phyloP scores from a whole-genome alignment of 331 rosid species.

The Arachis monticola region DNA sequence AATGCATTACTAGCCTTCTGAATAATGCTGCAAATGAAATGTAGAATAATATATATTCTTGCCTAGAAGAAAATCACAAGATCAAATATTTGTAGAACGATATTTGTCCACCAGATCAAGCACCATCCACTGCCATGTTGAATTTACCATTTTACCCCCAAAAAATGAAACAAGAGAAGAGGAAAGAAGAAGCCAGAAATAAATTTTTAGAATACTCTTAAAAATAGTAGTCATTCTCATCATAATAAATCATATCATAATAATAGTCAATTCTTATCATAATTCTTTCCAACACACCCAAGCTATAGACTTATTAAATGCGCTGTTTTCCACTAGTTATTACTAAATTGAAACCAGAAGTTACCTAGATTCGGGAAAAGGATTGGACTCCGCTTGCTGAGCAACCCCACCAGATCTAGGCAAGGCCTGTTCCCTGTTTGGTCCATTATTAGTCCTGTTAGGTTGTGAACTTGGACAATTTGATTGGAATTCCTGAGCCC shows the following conservation, averaged over 20 bases:
- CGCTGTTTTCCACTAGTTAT: conserved; percentile 6
- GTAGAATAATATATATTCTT: conserved; percentile 35
- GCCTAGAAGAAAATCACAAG: conserved; percentile 1
- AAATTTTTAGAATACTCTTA: conserved; percentile 16
- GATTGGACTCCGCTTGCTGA: conserved; percentile 53
- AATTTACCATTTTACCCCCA: conserved; percentile 19
- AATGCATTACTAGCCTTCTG: conserved; percentile 79
- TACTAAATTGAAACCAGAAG: conserved; percentile 9
- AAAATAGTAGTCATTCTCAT: neutral
- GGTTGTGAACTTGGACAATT: conserved; percentile 54
- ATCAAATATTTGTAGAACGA: conserved; percentile 8
- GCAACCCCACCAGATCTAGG: conserved; percentile 51
- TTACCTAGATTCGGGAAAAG: conserved; percentile 82
- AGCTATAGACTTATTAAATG: conserved; percentile 7
- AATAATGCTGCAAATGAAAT: conserved; percentile 67
- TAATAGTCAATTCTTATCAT: neutral
- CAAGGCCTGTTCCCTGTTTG: conserved; percentile 49
- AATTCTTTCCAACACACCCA: neutral
- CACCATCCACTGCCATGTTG: conserved; percentile 5
- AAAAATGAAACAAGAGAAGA: neutral
- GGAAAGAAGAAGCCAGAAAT: conserved; percentile 5
- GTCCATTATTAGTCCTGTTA: conserved; percentile 40
- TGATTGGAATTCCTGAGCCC: conserved; percentile 55
- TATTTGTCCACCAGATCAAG: conserved; percentile 22
- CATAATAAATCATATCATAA: no score